Evolutionary conservation across 1,139 yeast genomes (phyloP), one percentile per base, ranked within the genome.

Genomic region (Debaryomyces udenii): DNA sequence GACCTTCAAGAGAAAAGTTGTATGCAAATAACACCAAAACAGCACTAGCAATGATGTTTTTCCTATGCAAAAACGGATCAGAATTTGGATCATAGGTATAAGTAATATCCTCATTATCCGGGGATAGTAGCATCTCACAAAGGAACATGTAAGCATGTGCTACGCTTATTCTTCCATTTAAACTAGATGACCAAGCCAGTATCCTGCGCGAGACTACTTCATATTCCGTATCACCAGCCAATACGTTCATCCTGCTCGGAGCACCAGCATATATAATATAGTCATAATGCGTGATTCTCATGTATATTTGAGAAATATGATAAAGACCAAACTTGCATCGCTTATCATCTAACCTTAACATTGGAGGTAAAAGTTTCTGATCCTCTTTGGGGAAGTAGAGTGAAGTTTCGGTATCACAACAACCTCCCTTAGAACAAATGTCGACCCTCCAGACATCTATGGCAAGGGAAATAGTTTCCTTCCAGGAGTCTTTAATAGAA

Each of bases 261-360:
- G 90, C 86, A 1, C 96, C 96, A 6, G 91, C 85, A 57, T 72
- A 83, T 6, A 86, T 82, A 41, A 86, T 86, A 43, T 86, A 78
- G 59, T 88, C 96, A 59, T 85, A 82, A 47, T 86, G 89, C 43
- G 86, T 81, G 26, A 86, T 74, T 36, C 87, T 77, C 55, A 88
- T 78, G 24, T 82, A 77, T 15, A 88, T 79, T 56, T 86, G 93
- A 0, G 90, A 82, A 60, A 86, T 69, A 52, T 86, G 91, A 58
- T 81, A 84, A 40, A 81, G 74, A 0, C 83, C 75, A 42, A 77
- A 72, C 49, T 75, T 57, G 34, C 42, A 41, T 9, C 35, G 26
- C n/a, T 33, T 30, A 11, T 37, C 64, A 23, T 52, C 49, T 4
- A 44, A 31, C 22, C 57, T 41, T 38, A 59, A 41, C 61, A 56